A percentile compares a stretch with the other conserved stretches of the same genome.
Evolutionary conservation across 352 stramenopile species (phyloP).

Genomic region (Phytophthora podocarpi): DNA sequence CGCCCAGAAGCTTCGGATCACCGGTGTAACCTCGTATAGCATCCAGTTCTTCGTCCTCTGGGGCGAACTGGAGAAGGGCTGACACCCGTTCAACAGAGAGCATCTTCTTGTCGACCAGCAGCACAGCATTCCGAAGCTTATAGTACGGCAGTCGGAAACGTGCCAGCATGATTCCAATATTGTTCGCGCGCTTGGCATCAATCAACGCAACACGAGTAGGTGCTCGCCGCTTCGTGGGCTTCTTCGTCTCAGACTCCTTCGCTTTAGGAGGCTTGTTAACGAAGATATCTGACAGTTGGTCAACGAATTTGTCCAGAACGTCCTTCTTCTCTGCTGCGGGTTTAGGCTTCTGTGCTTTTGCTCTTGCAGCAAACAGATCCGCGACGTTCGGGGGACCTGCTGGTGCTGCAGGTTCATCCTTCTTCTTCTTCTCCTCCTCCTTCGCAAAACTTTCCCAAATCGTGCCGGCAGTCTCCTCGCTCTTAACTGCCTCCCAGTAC

Average conservation of each 20-base stretch:
- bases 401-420: constrained; percentile 7
- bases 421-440: constrained; percentile 36
- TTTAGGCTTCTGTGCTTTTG: constrained; percentile 21
- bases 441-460: constrained; percentile 78
- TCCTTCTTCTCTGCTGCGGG: constrained; percentile 42
- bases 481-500: constrained; percentile 83
- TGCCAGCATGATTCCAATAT: constrained; percentile 88
- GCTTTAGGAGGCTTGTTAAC: constrained; percentile 78
- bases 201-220: constrained; percentile 81
- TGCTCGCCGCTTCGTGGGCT: constrained; percentile 66
- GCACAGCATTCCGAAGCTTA: constrained; percentile 77
- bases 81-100: constrained; percentile 78
- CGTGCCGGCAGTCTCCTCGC: constrained; percentile 56
- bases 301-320: constrained; percentile 70
- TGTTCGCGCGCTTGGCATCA: constrained; percentile 85
- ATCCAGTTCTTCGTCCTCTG: constrained; percentile 72
- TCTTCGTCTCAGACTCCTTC: constrained; percentile 51
- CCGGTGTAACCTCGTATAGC: constrained; percentile 66
- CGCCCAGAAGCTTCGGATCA: constrained; percentile 74
- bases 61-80: constrained; percentile 78
- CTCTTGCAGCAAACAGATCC: constrained; percentile 47
- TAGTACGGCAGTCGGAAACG: constrained; percentile 83
- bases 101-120: constrained; percentile 79
- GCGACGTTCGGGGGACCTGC: constrained; percentile 31
- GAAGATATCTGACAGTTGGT: constrained; percentile 75